Conservation (phyloP, 1,284 basidiomycete species). For the Malassezia slooffiae region DNA sequence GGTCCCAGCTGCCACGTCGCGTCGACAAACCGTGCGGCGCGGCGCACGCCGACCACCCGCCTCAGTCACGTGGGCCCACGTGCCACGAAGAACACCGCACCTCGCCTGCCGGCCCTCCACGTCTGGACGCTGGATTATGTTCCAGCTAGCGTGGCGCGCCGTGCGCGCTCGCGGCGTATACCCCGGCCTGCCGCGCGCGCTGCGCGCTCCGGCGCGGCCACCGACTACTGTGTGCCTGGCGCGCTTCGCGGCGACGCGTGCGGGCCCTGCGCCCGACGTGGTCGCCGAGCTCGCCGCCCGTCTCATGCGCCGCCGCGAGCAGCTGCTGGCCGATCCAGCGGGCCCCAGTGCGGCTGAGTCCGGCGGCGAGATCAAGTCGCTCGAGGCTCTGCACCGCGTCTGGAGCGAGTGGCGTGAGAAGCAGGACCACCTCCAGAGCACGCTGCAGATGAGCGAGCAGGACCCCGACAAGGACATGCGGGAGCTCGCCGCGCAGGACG, state of each 20-base stretch:
- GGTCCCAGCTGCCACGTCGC: slow-evolving; percentile 1
- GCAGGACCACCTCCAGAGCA: slow-evolving; percentile 49
- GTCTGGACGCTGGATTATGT: no score
- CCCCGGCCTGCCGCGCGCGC: background rate
- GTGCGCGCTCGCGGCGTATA: background rate
- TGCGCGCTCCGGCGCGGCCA: no score
- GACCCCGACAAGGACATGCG: slow-evolving; percentile 60
- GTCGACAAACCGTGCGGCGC: no score
- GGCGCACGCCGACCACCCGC: no score
- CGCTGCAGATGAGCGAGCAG: slow-evolving; percentile 16
- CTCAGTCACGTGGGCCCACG: no score
- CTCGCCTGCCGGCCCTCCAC: no score
- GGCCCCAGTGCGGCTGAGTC: background rate
- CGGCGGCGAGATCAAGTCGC: slow-evolving; percentile 52
- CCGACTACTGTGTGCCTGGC: no score
- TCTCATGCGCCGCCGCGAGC: slow-evolving; percentile 19
- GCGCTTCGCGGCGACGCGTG: no score
- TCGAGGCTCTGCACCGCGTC: slow-evolving; percentile 53
- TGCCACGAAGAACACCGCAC: no score
- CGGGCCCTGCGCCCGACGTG: background rate
- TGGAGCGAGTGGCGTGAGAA: slow-evolving; percentile 52
- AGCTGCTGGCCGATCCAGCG: slow-evolving; percentile 10
- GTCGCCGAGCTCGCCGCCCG: slow-evolving; percentile 14
- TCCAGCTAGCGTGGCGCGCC: slow-evolving; percentile 1
- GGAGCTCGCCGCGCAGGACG: slow-evolving; percentile 64